Evolutionary conservation across 805 yeast species (phyloP).

Genomic region (Blastobotrys terrestris): DNA sequence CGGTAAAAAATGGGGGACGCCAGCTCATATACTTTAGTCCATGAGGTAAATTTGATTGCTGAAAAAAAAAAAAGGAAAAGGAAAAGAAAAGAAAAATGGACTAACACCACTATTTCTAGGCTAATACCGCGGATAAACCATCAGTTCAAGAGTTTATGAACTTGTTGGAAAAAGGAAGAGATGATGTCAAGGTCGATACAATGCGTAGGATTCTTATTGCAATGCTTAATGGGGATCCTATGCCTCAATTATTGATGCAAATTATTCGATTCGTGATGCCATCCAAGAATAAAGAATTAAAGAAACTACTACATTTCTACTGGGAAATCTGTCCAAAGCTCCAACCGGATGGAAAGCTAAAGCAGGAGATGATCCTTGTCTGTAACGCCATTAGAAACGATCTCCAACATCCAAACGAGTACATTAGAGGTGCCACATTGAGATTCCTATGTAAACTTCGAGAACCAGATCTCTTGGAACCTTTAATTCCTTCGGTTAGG

Average conservation of each 20-base stretch:
- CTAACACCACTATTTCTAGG: conserved; percentile 5
- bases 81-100: neutral
- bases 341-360: conserved; percentile 81
- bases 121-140: conserved; percentile 34
- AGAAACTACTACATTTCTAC: conserved; percentile 86
- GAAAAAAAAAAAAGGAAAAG: neutral
- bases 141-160: conserved; percentile 65
- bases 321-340: conserved; percentile 98
- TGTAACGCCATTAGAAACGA: conserved; percentile 98
- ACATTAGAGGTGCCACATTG: conserved; percentile 89
- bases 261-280: conserved; percentile 98
- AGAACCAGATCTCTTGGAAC: conserved; percentile 92
- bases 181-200: conserved; percentile 78
- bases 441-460: conserved; percentile 84
- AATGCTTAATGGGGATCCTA: conserved; percentile 86
- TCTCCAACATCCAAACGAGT: conserved; percentile 96
- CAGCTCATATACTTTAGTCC: conserved; percentile 25
- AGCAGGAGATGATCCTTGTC: conserved; percentile 97
- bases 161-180: conserved; percentile 81
- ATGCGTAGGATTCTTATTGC: conserved; percentile 83
- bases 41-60: conserved; percentile 20
- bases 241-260: conserved; percentile 93
- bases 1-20: conserved; percentile 38
- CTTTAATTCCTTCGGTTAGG: conserved; percentile 88
- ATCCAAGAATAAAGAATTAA: conserved; percentile 80